phyloP scores from a whole-genome alignment of 2,329 filamentous ascomycete genomes.

The Fusarium floridanum region DNA sequence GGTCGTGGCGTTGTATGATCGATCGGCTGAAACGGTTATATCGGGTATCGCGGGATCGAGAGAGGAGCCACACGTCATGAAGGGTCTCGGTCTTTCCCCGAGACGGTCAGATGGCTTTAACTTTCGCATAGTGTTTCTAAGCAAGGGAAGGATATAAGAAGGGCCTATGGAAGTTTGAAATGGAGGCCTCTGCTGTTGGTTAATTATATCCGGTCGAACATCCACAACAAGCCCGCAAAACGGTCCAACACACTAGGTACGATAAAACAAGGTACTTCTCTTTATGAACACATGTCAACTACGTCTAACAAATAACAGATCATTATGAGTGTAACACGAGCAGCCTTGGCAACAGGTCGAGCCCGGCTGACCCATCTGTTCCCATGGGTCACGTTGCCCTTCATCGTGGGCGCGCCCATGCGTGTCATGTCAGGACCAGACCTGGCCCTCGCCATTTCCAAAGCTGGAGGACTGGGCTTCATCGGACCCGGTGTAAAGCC shows the following conservation, averaged over 20 bases:
- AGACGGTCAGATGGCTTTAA: not conserved
- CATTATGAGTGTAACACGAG: slow-evolving; percentile 21
- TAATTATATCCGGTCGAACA: not conserved
- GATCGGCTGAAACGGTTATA: slow-evolving; percentile 17
- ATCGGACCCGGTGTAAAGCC: slow-evolving; percentile 56
- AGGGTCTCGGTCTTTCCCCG: slow-evolving; percentile 10
- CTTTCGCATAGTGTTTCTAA: not conserved
- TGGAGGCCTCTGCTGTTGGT: not conserved
- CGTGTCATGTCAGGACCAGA: slow-evolving; percentile 68
- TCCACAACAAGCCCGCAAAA: no score
- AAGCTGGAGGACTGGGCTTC: slow-evolving; percentile 76
- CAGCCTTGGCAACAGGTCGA: not conserved
- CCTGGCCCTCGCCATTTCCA: slow-evolving; percentile 74
- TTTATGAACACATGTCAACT: not conserved
- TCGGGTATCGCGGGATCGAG: slow-evolving; percentile 24
- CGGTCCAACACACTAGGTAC: no score
- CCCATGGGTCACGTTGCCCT: slow-evolving; percentile 53
- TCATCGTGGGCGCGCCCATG: slow-evolving; percentile 78
- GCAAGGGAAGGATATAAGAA: not conserved
- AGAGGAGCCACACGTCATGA: not conserved
- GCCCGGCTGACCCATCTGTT: slow-evolving; percentile 21
- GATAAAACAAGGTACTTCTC: not conserved
- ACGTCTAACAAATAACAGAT: not conserved
- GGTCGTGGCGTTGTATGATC: not conserved
- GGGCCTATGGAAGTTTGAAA: not conserved